These are phyloP conservation scores for Brasenia schreberi DNA, from an alignment of 164 flowering plant species.

Conservation along the genomic window DNA sequence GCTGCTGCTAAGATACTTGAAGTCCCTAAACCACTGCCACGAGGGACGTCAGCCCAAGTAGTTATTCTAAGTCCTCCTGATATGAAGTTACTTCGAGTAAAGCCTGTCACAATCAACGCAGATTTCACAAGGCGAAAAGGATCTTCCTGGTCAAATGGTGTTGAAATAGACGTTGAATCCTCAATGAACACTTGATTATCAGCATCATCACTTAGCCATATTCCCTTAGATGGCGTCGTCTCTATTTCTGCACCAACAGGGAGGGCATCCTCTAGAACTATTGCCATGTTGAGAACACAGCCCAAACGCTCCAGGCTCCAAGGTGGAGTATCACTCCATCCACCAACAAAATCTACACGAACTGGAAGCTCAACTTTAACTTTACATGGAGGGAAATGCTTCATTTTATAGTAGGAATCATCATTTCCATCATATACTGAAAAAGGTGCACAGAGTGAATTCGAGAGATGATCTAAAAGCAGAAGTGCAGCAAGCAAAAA, in stretches of 20 bases:
- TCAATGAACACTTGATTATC: constrained; percentile 40
- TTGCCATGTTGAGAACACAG: constrained; percentile 88
- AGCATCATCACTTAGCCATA: constrained; percentile 56
- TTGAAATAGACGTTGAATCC: constrained; percentile 34
- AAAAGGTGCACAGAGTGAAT: constrained; percentile 15
- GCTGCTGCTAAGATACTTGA: constrained; percentile 98
- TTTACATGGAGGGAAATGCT: constrained; percentile 20
- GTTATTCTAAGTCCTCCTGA: constrained; percentile 44
- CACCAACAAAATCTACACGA: constrained; percentile 95
- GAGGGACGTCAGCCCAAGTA: constrained; percentile 97
- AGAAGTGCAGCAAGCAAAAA: background rate
- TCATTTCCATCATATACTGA: constrained; percentile 10
- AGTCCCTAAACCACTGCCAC: constrained; percentile 97
- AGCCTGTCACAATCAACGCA: constrained; percentile 78
- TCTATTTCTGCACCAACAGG: constrained; percentile 79
- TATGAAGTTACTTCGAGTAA: constrained; percentile 30
- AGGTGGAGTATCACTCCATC: constrained; percentile 99
- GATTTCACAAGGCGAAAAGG: constrained; percentile 92
- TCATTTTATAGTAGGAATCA: background rate
- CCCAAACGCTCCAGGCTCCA: constrained; percentile 99
- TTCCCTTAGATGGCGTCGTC: constrained; percentile 42
- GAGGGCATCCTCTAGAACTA: constrained; percentile 61
- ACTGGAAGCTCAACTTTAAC: constrained; percentile 83
- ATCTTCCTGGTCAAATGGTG: constrained; percentile 71
- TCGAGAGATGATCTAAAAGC: constrained; percentile 28